These are phyloP conservation scores for Tolypocladium guangdongense DNA, from an alignment of 2,329 filamentous ascomycete species.

Conservation along the genomic window DNA sequence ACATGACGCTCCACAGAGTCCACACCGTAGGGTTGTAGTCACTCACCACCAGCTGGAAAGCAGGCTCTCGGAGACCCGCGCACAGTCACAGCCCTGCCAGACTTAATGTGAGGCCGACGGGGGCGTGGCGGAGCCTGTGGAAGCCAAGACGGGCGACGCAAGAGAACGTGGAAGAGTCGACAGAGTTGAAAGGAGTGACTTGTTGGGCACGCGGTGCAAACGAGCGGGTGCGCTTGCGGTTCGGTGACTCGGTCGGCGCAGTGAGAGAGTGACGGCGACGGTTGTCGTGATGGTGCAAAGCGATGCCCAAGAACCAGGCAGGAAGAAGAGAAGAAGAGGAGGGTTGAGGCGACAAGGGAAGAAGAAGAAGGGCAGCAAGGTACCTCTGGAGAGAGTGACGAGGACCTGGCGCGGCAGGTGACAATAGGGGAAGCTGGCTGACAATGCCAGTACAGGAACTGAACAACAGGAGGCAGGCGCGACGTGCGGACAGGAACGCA, in stretches of 20 bases:
- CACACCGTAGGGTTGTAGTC: slow-evolving; percentile 4
- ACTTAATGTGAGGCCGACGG: background rate
- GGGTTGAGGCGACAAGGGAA: background rate
- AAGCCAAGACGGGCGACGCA: background rate
- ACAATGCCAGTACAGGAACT: background rate
- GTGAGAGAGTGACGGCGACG: background rate
- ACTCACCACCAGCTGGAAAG: slow-evolving; percentile 5
- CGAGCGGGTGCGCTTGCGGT: background rate
- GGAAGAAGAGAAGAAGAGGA: background rate
- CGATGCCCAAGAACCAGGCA: background rate
- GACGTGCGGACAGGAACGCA: background rate
- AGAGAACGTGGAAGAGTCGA: background rate
- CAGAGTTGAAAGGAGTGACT: background rate
- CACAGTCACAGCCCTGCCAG: background rate
- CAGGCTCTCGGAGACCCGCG: background rate
- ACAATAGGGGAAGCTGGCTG: background rate
- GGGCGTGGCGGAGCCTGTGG: background rate
- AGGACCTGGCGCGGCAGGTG: background rate
- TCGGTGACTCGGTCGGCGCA: background rate
- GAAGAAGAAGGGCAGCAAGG: background rate
- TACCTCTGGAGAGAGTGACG: background rate
- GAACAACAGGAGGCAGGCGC: background rate
- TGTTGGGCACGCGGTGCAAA: background rate
- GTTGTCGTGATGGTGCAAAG: background rate
- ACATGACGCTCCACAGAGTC: too few relatives aligned